Conservation (phyloP, 805 yeast genomes). For the Lachancea kluyveri region DNA sequence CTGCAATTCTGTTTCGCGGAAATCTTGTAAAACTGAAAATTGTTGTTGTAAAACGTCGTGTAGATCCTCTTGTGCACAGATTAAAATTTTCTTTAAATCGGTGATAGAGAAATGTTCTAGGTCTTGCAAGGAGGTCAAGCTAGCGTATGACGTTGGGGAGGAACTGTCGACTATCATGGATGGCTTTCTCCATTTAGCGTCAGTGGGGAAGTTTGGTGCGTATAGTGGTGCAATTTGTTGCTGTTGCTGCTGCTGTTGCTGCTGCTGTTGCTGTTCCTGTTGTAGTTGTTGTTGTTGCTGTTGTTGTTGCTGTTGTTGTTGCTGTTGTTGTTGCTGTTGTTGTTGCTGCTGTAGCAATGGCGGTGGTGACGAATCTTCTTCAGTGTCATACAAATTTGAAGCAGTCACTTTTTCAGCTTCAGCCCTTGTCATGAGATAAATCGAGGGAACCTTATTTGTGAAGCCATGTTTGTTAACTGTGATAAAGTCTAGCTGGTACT, state of each 20-base stretch:
- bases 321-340: not conserved
- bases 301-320: slow-evolving; percentile 3
- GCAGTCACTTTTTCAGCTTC: slow-evolving; percentile 5
- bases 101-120: slow-evolving; percentile 26
- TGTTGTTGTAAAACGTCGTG: slow-evolving; percentile 29
- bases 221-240: slow-evolving; percentile 1
- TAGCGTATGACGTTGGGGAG: slow-evolving; percentile 19
- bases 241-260: too few species aligned
- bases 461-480: slow-evolving; percentile 30
- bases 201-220: slow-evolving; percentile 9
- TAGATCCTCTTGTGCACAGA: slow-evolving; percentile 30
- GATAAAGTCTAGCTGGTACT: slow-evolving; percentile 29
- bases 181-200: slow-evolving; percentile 11
- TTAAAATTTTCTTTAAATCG: slow-evolving; percentile 27
- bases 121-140: slow-evolving; percentile 24
- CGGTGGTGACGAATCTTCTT: slow-evolving; percentile 12
- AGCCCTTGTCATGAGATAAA: slow-evolving; percentile 23
- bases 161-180: slow-evolving; percentile 5
- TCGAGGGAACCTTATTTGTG: slow-evolving; percentile 28
- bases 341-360: too few species aligned
- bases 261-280: not conserved
- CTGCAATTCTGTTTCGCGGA: slow-evolving; percentile 25
- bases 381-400: slow-evolving; percentile 9
- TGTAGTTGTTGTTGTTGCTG: slow-evolving; percentile 1
- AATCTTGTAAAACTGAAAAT: slow-evolving; percentile 22